A percentile compares a stretch with the other conserved stretches of the same genome.
Conservation (phyloP, 2,329 filamentous ascomycete genomes). For the Akanthomyces uredinophilus region DNA sequence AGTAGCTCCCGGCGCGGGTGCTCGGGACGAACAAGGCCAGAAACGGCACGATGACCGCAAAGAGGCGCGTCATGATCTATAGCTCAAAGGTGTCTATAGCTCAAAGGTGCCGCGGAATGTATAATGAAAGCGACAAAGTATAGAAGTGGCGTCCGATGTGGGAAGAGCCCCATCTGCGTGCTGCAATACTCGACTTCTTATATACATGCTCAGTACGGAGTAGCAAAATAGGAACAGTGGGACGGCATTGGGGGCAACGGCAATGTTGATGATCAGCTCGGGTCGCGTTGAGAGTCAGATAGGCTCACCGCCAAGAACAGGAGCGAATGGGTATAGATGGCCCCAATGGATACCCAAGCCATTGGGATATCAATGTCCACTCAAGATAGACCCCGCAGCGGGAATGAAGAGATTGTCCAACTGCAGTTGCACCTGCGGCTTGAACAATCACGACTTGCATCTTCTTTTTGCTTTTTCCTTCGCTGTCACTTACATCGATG, state of each 20-base stretch:
- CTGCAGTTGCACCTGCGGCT: not conserved
- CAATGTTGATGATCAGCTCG: not conserved
- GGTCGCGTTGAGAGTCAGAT: not conserved
- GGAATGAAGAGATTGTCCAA: not conserved
- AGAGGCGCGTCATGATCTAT: slow-evolving; percentile 5
- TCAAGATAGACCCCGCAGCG: not conserved
- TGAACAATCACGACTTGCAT: not conserved
- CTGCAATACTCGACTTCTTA: slow-evolving; percentile 3
- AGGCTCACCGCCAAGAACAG: no score
- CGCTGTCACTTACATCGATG: not conserved
- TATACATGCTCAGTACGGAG: not conserved
- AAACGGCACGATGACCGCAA: not conserved
- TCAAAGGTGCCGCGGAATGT: not conserved
- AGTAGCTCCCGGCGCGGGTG: not conserved
- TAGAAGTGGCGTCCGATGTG: not conserved
- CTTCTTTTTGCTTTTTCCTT: not conserved
- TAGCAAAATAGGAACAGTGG: not conserved
- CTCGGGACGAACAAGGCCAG: not conserved
- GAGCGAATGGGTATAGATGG: no score
- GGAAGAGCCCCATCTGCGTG: not conserved
- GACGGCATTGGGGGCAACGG: not conserved
- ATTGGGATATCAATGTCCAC: not conserved
- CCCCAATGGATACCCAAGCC: no score
- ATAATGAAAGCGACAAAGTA: not conserved
- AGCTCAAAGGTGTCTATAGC: no score